phyloP scores from a whole-genome alignment of 805 yeast genomes.

The Zygoascus ofunaensis region DNA sequence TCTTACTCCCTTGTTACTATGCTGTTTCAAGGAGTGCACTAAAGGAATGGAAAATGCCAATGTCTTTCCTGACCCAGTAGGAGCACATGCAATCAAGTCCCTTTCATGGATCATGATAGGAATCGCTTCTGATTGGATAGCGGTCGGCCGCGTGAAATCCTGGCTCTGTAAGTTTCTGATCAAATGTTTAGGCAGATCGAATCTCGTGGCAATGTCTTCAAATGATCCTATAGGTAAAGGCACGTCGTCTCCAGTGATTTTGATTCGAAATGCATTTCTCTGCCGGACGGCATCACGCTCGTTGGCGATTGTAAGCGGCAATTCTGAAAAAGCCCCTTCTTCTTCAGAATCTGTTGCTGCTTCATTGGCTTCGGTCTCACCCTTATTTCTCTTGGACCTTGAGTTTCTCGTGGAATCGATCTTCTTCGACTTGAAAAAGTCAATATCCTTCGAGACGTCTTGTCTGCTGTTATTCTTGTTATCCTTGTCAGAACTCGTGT shows the following conservation, averaged over 20 bases:
- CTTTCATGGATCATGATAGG: conserved; percentile 62
- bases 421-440: conserved; percentile 57
- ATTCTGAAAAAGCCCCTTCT: too few species aligned
- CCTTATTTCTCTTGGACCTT: conserved; percentile 11
- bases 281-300: conserved; percentile 51
- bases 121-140: conserved; percentile 85
- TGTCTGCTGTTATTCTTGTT: background rate
- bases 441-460: conserved; percentile 45
- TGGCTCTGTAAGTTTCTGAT: conserved; percentile 55
- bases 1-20: conserved; percentile 40
- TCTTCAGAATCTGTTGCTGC: conserved; percentile 24
- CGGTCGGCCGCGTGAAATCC: conserved; percentile 78
- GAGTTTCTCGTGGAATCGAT: background rate
- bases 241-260: conserved; percentile 72
- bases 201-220: conserved; percentile 65
- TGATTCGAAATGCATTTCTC: conserved; percentile 54
- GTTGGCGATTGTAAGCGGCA: conserved; percentile 39
- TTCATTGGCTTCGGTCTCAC: conserved; percentile 27
- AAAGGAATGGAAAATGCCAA: conserved; percentile 81
- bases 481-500: background rate
- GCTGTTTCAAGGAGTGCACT: conserved; percentile 43
- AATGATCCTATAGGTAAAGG: conserved; percentile 92
- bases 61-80: conserved; percentile 98
- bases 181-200: conserved; percentile 50
- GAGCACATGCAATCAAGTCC: conserved; percentile 89